phyloP scores from a whole-genome alignment of 306 rosid genomes.

The Vachellia collinsii region DNA sequence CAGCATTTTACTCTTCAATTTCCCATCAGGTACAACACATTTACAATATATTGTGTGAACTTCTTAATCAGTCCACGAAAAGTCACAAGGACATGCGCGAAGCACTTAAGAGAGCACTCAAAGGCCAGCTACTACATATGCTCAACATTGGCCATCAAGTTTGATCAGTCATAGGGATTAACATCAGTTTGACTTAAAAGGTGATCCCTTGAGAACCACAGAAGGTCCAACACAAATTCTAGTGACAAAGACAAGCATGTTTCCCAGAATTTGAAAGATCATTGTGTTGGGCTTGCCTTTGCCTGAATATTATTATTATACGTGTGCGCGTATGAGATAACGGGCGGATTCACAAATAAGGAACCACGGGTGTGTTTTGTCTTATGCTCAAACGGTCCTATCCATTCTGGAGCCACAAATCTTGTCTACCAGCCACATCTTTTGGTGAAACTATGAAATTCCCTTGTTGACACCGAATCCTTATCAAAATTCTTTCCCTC shows the following conservation, averaged over 20 bases:
- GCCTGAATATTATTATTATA: background rate
- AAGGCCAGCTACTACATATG: background rate
- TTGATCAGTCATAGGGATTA: background rate
- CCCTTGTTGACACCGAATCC: background rate
- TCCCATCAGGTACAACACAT: background rate
- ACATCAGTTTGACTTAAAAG: background rate
- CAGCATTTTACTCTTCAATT: background rate
- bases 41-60: background rate
- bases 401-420: conserved; percentile 4
- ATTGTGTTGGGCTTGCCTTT: background rate
- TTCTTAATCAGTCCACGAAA: background rate
- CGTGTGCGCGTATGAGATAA: background rate
- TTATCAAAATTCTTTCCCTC: background rate
- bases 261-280: too few species aligned
- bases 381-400: background rate
- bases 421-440: background rate
- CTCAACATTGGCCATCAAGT: background rate
- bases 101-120: background rate
- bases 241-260: background rate
- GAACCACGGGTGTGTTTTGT: background rate
- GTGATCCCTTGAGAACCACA: background rate
- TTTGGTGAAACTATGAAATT: background rate
- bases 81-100: background rate
- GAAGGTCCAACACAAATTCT: background rate
- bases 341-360: background rate